Percentiles rank a stretch among this genome's conserved stretches.
phyloP scores from a whole-genome alignment of 2,329 filamentous ascomycete species.

The Sodiomyces alkalinus region DNA sequence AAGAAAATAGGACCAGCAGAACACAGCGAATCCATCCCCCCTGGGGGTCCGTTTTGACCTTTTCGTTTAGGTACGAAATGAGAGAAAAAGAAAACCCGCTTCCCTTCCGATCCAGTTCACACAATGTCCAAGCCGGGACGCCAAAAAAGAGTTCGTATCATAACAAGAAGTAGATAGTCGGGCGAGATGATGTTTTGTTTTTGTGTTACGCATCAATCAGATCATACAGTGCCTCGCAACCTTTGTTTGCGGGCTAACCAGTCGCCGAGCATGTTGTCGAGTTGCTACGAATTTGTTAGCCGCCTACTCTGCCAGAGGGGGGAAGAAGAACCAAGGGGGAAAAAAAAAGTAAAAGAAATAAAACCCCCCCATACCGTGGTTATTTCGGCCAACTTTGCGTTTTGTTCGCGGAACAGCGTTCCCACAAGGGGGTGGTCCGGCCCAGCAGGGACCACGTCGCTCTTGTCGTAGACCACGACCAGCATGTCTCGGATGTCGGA shows the following conservation, averaged over 20 bases:
- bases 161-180: no score
- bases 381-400: constrained; percentile 72
- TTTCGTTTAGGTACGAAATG: not conserved
- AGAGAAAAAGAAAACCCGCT: not conserved
- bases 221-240: constrained; percentile 33
- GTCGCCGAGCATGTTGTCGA: constrained; percentile 75
- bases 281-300: constrained; percentile 34
- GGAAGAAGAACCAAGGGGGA: constrained; percentile 17
- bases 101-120: no score
- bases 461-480: constrained; percentile 84
- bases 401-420: constrained; percentile 73
- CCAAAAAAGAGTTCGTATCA: no score
- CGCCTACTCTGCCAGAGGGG: constrained; percentile 1
- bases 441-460: constrained; percentile 61
- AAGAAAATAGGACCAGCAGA: no score
- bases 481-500: constrained; percentile 81
- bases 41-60: no score
- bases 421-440: constrained; percentile 76
- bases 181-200: no score
- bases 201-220: no score
- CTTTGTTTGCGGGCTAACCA: constrained; percentile 63
- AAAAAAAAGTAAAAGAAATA: no score
- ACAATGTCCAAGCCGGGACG: not conserved
- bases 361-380: constrained; percentile 60
- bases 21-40: no score